Conservation (phyloP, 1,284 basidiomycete genomes). For the Papiliotrema fonsecae region DNA sequence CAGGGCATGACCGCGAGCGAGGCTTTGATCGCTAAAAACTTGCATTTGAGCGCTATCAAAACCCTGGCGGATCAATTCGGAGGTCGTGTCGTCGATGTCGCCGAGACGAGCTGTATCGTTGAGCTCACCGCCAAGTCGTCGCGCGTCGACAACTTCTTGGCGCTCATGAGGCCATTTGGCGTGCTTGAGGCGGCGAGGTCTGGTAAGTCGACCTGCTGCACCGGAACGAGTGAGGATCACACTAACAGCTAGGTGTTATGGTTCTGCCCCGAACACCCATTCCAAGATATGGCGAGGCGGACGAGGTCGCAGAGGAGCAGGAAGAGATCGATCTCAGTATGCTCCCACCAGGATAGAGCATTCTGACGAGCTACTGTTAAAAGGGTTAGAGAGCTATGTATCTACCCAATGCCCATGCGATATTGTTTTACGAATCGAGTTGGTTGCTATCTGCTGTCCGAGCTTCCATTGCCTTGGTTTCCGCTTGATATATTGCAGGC, state of each 20-base stretch:
- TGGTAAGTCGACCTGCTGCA: slow-evolving; percentile 54
- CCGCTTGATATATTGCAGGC: no score
- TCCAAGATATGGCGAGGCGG: slow-evolving; percentile 59
- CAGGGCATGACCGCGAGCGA: slow-evolving; percentile 55
- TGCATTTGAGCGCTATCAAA: slow-evolving; percentile 81
- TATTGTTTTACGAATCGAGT: no score
- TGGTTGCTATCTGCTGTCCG: no score
- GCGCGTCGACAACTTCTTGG: slow-evolving; percentile 89
- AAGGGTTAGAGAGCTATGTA: no score
- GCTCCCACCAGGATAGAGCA: slow-evolving; percentile 81
- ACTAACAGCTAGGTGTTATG: slow-evolving; percentile 67
- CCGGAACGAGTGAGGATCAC: slow-evolving; percentile 4
- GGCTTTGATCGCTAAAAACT: slow-evolving; percentile 81
- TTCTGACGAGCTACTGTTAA: no score
- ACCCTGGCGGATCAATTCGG: slow-evolving; percentile 78
- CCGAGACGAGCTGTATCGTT: slow-evolving; percentile 88
- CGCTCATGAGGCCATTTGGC: slow-evolving; percentile 88
- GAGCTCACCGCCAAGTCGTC: slow-evolving; percentile 90
- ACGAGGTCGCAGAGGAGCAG: slow-evolving; percentile 50
- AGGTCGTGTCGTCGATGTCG: slow-evolving; percentile 90
- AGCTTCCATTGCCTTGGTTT: no score
- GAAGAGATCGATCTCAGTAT: slow-evolving; percentile 73
- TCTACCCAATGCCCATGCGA: no score
- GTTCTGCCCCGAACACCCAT: slow-evolving; percentile 94
- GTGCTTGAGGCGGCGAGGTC: slow-evolving; percentile 89